phyloP scores from a whole-genome alignment of 306 rosid genomes.

The Dryas octopetala region DNA sequence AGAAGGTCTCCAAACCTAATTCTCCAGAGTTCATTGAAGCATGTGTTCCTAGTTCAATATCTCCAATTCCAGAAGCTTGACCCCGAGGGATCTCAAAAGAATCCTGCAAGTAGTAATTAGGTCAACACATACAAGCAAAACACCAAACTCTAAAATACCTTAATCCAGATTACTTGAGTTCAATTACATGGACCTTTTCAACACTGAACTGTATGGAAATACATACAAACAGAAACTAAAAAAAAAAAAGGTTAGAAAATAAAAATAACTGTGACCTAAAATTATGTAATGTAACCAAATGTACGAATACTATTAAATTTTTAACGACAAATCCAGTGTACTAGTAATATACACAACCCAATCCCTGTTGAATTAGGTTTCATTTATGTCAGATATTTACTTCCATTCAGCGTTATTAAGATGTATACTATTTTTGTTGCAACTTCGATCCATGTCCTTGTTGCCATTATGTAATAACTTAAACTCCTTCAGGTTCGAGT shows the following conservation, averaged over 20 bases:
- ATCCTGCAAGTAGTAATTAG: slow-evolving; percentile 51
- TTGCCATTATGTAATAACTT: not conserved
- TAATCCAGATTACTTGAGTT: not conserved
- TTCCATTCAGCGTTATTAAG: not conserved
- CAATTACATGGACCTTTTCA: not conserved
- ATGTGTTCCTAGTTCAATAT: slow-evolving; percentile 70
- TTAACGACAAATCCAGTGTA: not conserved
- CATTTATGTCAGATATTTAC: not conserved
- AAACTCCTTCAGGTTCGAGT: not conserved
- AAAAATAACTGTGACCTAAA: not conserved
- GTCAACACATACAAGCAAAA: slow-evolving; percentile 18
- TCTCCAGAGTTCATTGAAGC: slow-evolving; percentile 59
- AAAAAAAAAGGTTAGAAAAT: not conserved
- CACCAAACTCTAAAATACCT: not conserved
- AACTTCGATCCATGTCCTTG: not conserved
- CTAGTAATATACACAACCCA: not conserved
- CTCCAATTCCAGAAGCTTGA: slow-evolving; percentile 56
- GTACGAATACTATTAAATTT: not conserved
- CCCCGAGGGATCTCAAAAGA: slow-evolving; percentile 85
- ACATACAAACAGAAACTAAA: not conserved
- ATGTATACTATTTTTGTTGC: not conserved
- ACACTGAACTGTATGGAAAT: not conserved
- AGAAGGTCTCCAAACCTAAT: slow-evolving; percentile 67
- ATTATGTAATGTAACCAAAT: not conserved
- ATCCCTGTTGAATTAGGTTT: not conserved